Evolutionary conservation across 257 asterid species (phyloP).

Genomic region (Oldenlandia corymbosa): DNA sequence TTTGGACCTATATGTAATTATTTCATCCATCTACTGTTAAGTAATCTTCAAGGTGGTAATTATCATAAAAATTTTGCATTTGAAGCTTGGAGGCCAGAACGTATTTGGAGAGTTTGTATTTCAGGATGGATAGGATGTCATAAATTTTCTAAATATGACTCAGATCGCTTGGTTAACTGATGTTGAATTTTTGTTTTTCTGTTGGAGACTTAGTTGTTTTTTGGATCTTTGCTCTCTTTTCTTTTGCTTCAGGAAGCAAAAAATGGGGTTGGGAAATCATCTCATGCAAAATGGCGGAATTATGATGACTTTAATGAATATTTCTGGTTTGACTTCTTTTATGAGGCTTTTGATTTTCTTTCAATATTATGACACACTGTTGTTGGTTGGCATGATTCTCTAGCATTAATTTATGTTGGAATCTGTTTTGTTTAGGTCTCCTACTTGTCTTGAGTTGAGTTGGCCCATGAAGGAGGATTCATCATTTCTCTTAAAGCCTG

Average conservation of each 20-base stretch:
- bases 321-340: slow-evolving; percentile 59
- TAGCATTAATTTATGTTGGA: slow-evolving; percentile 1
- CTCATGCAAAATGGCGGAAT: slow-evolving; percentile 95
- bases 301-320: slow-evolving; percentile 95
- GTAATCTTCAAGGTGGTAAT: not conserved
- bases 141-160: not conserved
- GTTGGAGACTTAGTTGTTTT: not conserved
- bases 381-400: not conserved
- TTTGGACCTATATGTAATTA: not conserved
- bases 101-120: not conserved
- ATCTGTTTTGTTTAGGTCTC: slow-evolving; percentile 52
- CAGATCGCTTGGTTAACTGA: not conserved
- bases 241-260: slow-evolving; percentile 59
- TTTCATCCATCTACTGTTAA: not conserved
- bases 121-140: not conserved
- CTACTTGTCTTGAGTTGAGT: slow-evolving; percentile 76
- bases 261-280: slow-evolving; percentile 77
- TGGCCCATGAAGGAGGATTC: slow-evolving; percentile 81
- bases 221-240: slow-evolving; percentile 3
- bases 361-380: not conserved
- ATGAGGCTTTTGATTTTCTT: not conserved
- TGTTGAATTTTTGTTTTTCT: not conserved
- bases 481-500: slow-evolving; percentile 55
- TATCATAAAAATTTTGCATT: not conserved
- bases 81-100: not conserved